A percentile compares a stretch with the other conserved stretches of the same genome.
Evolutionary conservation across 371 early-diverging fungal genomes (phyloP).

Genomic region (Zychaea mexicana): DNA sequence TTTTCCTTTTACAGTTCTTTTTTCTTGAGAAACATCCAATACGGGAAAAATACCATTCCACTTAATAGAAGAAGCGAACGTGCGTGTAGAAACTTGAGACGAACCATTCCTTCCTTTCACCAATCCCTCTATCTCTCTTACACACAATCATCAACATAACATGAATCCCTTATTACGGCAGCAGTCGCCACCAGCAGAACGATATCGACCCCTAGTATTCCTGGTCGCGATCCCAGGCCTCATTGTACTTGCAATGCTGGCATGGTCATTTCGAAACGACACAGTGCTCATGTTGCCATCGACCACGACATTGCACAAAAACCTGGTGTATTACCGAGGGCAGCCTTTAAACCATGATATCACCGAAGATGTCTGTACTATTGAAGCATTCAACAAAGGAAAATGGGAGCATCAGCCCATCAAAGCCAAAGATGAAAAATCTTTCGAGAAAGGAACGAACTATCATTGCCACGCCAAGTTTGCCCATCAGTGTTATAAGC

Average conservation of each 20-base stretch:
- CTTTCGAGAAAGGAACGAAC: conserved; percentile 23
- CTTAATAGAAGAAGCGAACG: neutral
- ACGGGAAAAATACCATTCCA: neutral
- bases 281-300: conserved; percentile 2
- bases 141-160: neutral
- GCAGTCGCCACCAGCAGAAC: neutral
- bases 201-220: neutral
- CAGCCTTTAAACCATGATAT: neutral
- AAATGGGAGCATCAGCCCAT: conserved; percentile 30
- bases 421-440: conserved; percentile 16
- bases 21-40: neutral
- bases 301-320: neutral
- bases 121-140: neutral
- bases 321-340: neutral
- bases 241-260: neutral
- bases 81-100: neutral
- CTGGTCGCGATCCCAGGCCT: neutral
- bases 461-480: conserved; percentile 36
- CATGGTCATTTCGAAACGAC: conserved; percentile 12
- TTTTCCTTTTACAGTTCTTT: conserved; percentile 1
- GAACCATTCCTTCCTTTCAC: neutral
- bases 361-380: conserved; percentile 17
- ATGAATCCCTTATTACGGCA: neutral
- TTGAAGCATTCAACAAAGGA: conserved; percentile 30
- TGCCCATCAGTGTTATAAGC: conserved; percentile 36